Evolutionary conservation across 2,329 filamentous ascomycete species (phyloP).

Genomic region (Hortaea werneckii): DNA sequence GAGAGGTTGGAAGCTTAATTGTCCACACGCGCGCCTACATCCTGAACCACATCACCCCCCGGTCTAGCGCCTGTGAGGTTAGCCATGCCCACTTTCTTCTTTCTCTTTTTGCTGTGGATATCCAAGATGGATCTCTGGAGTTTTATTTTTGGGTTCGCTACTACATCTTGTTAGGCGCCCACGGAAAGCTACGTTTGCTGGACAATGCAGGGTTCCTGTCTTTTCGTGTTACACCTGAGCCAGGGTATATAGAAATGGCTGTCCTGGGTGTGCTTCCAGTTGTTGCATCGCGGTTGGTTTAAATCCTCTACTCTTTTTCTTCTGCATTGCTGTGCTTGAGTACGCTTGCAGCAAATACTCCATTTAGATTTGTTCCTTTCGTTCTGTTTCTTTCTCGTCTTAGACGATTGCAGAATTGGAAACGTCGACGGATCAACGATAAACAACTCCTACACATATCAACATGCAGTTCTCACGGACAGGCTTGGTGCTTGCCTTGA

Average conservation of each 20-base stretch:
- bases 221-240: no score
- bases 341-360: not conserved
- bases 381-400: not conserved
- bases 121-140: no score
- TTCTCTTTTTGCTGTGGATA: no score
- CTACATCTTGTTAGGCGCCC: constrained; percentile 2
- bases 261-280: not conserved
- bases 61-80: not conserved
- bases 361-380: not conserved
- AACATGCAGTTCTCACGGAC: constrained; percentile 17
- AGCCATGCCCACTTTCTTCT: no score
- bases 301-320: not conserved
- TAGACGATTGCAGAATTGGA: not conserved
- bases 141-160: not conserved
- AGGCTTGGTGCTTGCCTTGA: constrained; percentile 11
- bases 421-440: not conserved
- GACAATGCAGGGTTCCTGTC: no score
- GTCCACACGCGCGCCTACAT: no score
- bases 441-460: not conserved
- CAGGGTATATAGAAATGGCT: constrained; percentile 14
- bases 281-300: not conserved
- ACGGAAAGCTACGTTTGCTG: not conserved
- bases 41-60: no score
- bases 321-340: not conserved
- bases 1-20: constrained; percentile 1